Evolutionary conservation across 495 filamentous ascomycete species (phyloP).

Genomic region (Halenospora varia): DNA sequence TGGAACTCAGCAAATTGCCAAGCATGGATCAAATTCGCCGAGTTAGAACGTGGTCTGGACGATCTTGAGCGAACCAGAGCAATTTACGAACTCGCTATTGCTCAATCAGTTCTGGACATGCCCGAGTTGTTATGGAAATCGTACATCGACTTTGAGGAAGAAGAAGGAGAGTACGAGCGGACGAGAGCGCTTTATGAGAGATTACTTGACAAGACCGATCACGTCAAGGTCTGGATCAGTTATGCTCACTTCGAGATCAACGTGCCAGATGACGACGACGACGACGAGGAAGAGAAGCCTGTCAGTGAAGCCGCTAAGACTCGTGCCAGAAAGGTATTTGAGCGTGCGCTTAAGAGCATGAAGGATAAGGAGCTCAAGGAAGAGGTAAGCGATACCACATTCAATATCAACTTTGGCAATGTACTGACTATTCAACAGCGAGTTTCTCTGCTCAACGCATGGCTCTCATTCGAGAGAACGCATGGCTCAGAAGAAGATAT

Average conservation of each 20-base stretch:
- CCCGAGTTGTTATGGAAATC: constrained; percentile 95
- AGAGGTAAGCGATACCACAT: constrained; percentile 50
- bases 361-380: constrained; percentile 92
- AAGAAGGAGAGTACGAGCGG: constrained; percentile 81
- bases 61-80: constrained; percentile 83
- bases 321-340: constrained; percentile 78
- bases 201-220: constrained; percentile 85
- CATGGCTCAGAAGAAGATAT: constrained; percentile 76
- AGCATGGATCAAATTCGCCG: constrained; percentile 93
- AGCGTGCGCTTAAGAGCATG: constrained; percentile 81
- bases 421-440: constrained; percentile 47
- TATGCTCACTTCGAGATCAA: constrained; percentile 97
- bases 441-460: constrained; percentile 82
- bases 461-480: constrained; percentile 84
- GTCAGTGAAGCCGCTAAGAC: constrained; percentile 80
- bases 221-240: constrained; percentile 98
- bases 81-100: constrained; percentile 88
- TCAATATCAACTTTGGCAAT: neutral
- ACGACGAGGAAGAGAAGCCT: constrained; percentile 56
- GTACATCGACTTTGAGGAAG: constrained; percentile 97
- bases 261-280: constrained; percentile 62
- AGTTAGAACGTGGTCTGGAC: constrained; percentile 84
- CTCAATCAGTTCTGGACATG: constrained; percentile 88
- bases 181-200: constrained; percentile 86
- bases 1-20: constrained; percentile 86